Base-by-base conservation (phyloP, 768 basidiomycete genomes). In the Mrakia frigida region DNA sequence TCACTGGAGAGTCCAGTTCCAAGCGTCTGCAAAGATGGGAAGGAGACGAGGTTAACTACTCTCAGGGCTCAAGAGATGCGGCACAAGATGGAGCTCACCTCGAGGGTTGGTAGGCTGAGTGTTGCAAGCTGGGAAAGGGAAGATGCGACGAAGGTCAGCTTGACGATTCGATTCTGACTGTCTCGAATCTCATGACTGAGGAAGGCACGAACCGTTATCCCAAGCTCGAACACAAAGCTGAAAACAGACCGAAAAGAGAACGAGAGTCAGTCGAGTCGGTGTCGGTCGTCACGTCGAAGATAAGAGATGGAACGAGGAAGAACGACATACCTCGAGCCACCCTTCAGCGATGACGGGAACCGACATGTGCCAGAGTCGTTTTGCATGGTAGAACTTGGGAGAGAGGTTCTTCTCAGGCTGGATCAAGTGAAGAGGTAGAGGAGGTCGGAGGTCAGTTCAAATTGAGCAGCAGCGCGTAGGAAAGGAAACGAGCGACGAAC, bases 341-440 rank as follows among this genome's bases (percentile, higher is more conserved):
- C 87, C 87, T 78, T 88, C 87, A 6, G 87, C 87, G 59, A 87
- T 86, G 53, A 87, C 86, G 7, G 87, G 87, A 0, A 88, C 73
- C 18, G 86, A 84, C 60, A 87, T 85, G 77, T 84, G 85, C 87
- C 87, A 88, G 23, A 88, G 83, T 63, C 88, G 81, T 87, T 86
- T 88, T 0, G 87, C 87, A 73, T 87, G 84, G 79, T 88, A 88
- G 78, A 87, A 86, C 86, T 88, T 88, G 80, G 86, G 84, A 0
- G 87, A 87, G 85, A 87, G 81, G 76, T 87, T 82, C 28, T 86
- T 86, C 53, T 81, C 82, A n/a, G 83, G 81, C 13, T 56, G 56
- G 10, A 7, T 5, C n/a, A 28, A 52, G 50, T 3, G 1, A 5
- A 10, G n/a, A 14, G 25, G 56, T 2, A 28, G 13, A 56, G 56